These are phyloP conservation scores for Protomyces macrosporus DNA, from an alignment of 1,139 yeast genomes.

Conservation along the genomic window DNA sequence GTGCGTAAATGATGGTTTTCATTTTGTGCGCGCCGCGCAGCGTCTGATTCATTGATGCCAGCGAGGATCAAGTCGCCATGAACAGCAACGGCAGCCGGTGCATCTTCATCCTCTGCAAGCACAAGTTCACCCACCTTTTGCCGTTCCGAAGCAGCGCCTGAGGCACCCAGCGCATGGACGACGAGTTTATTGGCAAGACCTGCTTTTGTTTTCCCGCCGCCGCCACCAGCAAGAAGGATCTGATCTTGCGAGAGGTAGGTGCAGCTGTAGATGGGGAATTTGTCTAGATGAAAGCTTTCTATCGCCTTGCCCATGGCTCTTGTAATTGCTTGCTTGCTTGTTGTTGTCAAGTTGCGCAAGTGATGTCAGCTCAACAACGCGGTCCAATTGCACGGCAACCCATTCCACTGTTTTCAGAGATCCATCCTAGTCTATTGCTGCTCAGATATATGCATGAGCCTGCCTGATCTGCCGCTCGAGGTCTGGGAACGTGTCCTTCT, in stretches of 20 bases:
- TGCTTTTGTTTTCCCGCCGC: conserved; percentile 11
- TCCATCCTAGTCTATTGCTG: too few species aligned
- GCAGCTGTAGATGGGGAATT: conserved; percentile 13
- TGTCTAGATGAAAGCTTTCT: background rate
- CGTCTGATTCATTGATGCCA: conserved; percentile 18
- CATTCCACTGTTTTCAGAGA: too few species aligned
- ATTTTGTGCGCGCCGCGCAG: background rate
- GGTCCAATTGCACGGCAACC: too few species aligned
- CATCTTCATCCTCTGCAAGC: conserved; percentile 19
- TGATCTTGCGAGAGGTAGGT: conserved; percentile 25
- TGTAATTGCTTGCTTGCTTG: too few species aligned
- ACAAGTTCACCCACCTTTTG: conserved; percentile 4
- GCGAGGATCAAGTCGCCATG: conserved; percentile 16
- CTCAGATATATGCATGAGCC: background rate
- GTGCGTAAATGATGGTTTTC: conserved; percentile 22
- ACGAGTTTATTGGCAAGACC: conserved; percentile 16
- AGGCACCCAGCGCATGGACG: background rate
- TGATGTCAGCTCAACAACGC: too few species aligned
- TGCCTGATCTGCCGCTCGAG: conserved; percentile 20
- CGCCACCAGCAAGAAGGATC: conserved; percentile 25
- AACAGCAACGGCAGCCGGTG: conserved; percentile 15
- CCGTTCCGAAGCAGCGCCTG: conserved; percentile 3
- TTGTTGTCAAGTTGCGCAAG: too few species aligned
- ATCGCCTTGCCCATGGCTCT: background rate
- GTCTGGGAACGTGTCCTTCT: conserved; percentile 11